A percentile compares a stretch with the other conserved stretches of the same genome.
These are phyloP conservation scores for Bretschneidera sinensis DNA, from an alignment of 345 rosid genomes.

Conservation along the genomic window DNA sequence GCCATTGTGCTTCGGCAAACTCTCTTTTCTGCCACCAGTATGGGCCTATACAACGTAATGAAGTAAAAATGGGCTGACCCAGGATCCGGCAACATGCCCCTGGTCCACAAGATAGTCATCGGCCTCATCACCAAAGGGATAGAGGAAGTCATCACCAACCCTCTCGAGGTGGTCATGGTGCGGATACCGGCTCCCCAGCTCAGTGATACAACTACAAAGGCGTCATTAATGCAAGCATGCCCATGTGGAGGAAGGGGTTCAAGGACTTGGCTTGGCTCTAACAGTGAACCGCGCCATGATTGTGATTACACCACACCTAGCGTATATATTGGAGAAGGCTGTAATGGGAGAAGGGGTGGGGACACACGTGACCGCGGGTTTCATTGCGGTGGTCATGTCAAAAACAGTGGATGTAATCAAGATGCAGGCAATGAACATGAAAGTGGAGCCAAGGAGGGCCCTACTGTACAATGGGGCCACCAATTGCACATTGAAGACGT, in stretches of 20 bases:
- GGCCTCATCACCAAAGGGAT: conserved; percentile 61
- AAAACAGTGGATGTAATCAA: conserved; percentile 80
- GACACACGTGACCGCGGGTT: conserved; percentile 73
- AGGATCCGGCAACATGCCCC: conserved; percentile 38
- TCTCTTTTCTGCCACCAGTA: conserved; percentile 73
- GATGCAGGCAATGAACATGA: conserved; percentile 88
- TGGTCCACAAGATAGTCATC: conserved; percentile 47
- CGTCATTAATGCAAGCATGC: conserved; percentile 57
- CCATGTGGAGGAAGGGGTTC: conserved; percentile 51
- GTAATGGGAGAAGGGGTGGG: conserved; percentile 56
- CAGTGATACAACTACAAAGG: conserved; percentile 67
- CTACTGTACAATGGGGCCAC: conserved; percentile 52
- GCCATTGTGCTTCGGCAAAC: conserved; percentile 77
- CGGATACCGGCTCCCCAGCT: conserved; percentile 62
- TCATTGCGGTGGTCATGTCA: conserved; percentile 74
- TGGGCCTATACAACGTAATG: conserved; percentile 73
- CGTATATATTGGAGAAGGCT: conserved; percentile 40
- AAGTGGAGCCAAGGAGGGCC: conserved; percentile 44
- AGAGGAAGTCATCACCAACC: conserved; percentile 72
- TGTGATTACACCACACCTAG: conserved; percentile 73
- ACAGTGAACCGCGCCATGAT: conserved; percentile 83
- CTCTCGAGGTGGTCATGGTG: conserved; percentile 85
- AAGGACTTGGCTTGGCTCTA: conserved; percentile 73
- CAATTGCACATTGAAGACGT: conserved; percentile 68
- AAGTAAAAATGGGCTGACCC: conserved; percentile 64